Conservation (phyloP, 2,329 filamentous ascomycete species). For the Penicillium sp. region DNA sequence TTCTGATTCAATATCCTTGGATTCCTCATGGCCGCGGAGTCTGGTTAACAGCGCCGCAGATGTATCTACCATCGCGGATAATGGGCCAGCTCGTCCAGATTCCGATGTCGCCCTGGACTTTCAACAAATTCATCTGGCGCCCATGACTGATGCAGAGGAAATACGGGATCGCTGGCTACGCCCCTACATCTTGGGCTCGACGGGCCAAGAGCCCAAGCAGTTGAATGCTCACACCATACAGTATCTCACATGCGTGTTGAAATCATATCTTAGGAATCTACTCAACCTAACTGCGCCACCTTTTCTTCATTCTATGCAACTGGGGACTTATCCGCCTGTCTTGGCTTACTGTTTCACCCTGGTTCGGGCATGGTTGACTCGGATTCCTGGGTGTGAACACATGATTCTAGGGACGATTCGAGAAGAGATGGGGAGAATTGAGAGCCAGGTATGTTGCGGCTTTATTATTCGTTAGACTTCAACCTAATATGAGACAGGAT, state of each 20-base stretch:
- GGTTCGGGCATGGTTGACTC: constrained; percentile 29
- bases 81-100: not conserved
- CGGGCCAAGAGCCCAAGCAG: constrained; percentile 20
- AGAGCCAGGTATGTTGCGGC: constrained; percentile 11
- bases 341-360: constrained; percentile 30
- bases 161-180: constrained; percentile 32
- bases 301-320: constrained; percentile 27
- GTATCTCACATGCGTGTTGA: constrained; percentile 25
- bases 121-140: constrained; percentile 11
- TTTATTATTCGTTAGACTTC: not conserved
- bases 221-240: constrained; percentile 24
- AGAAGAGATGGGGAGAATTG: constrained; percentile 27
- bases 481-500: not conserved
- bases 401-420: constrained; percentile 22
- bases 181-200: constrained; percentile 20
- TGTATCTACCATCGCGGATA: not conserved
- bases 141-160: constrained; percentile 18
- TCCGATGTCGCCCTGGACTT: not conserved
- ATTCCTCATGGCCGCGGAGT: not conserved
- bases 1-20: not conserved
- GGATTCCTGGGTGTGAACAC: constrained; percentile 25
- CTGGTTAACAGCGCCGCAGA: not conserved
- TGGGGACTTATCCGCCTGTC: constrained; percentile 6
- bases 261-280: constrained; percentile 24
- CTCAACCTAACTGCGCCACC: constrained; percentile 18